Base-by-base conservation (phyloP, 257 asterid species). In the Linaria vulgaris region DNA sequence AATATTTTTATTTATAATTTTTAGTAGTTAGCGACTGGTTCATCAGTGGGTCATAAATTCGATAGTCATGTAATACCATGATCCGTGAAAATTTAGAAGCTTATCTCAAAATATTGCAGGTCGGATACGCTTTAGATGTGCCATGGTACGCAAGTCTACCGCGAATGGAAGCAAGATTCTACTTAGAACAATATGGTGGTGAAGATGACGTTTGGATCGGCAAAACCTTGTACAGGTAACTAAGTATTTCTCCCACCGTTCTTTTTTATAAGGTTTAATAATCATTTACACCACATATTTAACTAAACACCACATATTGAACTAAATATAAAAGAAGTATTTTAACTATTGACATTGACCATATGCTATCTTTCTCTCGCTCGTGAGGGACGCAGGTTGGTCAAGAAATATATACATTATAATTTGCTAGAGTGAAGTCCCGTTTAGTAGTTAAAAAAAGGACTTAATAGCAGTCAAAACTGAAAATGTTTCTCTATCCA, bases 171-270 rank as follows among this genome's bases (percentile, higher is more conserved):
- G 72, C 97, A 3, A 71, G 99, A 64, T 79, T 81, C 30, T 94
- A 73, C 56, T 21, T 94, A 45, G 90, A 90, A 47, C 97, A 85
- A 23, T 89, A 94, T 21, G 99, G 97, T 14, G 97, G 88, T 4
- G 92, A 76, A 4, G 82, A 82, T n/a, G 99, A 94, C 63, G 94
- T 94, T 2, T 94, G 99, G 99, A 94, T 94, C 58, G 97, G 99
- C 63, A 94, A 94, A 74, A 82, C 96, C 7, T 72, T 92, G 17
- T 89, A 94, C 77, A 87, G 96, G 98, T 91, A 68, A 5, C 1
- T 54, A 13, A 3, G n/a, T n/a, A 44, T 9, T 5, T 55, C 5
- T 53, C 20, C 8, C 41, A 34, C 9, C 41, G 1, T 34, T 3
- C 10, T 34, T 3, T 34, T 34, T 34, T 34, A 34, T 1, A 4